phyloP scores from a whole-genome alignment of 768 basidiomycete species.

The Myochromella boudieri region DNA sequence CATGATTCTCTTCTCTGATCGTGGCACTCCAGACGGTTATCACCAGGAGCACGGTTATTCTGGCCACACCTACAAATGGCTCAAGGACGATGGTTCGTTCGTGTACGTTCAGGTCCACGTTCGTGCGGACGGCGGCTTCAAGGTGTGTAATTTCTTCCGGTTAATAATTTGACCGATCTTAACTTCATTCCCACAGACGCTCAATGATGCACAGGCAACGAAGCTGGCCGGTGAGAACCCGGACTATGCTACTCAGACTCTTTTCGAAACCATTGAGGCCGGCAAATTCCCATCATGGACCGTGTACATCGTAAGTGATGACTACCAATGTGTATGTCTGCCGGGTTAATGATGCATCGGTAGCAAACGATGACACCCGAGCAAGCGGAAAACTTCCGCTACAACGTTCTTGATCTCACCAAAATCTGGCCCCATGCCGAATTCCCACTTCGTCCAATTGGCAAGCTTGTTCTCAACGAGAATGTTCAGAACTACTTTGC shows the following conservation, averaged over 20 bases:
- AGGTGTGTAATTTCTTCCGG: slow-evolving; percentile 39
- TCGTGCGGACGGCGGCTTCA: slow-evolving; percentile 77
- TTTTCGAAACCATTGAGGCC: slow-evolving; percentile 82
- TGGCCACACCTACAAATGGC: slow-evolving; percentile 88
- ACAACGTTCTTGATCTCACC: slow-evolving; percentile 89
- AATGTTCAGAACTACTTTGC: slow-evolving; percentile 88
- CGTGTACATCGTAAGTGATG: slow-evolving; percentile 67
- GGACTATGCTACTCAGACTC: slow-evolving; percentile 78
- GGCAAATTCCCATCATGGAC: slow-evolving; percentile 87
- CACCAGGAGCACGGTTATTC: slow-evolving; percentile 90
- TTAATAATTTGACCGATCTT: neutral
- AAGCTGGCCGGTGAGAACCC: slow-evolving; percentile 73
- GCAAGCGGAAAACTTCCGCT: slow-evolving; percentile 88
- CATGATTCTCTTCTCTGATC: slow-evolving; percentile 92
- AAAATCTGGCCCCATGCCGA: slow-evolving; percentile 90
- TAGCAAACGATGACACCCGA: slow-evolving; percentile 92
- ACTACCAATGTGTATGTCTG: neutral
- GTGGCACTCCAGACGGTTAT: slow-evolving; percentile 90
- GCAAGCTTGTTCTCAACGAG: slow-evolving; percentile 80
- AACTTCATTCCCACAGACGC: slow-evolving; percentile 47
- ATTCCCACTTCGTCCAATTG: slow-evolving; percentile 86
- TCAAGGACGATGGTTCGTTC: slow-evolving; percentile 81
- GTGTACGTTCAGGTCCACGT: slow-evolving; percentile 88
- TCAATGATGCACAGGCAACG: slow-evolving; percentile 65
- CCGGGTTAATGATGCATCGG: neutral